Percentiles rank a stretch among this genome's conserved stretches.
phyloP scores from a whole-genome alignment of 2,329 filamentous ascomycete genomes.

The Lachnellula subtilissima region DNA sequence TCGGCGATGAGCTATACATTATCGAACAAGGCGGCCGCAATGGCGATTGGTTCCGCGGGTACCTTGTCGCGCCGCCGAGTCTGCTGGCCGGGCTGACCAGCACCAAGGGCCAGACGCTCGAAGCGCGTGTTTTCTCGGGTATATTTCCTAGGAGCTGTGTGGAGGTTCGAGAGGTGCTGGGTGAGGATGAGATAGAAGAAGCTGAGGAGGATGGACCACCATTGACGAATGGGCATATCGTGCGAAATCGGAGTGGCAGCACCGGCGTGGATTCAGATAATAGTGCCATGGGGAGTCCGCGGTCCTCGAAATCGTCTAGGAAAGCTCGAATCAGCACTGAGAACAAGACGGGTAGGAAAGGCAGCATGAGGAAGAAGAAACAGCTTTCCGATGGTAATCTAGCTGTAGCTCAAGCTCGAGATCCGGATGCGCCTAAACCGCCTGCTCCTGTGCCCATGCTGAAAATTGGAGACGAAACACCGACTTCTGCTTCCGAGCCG shows the following conservation, averaged over 20 bases:
- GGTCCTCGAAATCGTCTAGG: slow-evolving; percentile 11
- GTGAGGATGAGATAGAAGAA: slow-evolving; percentile 57
- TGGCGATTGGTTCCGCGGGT: slow-evolving; percentile 90
- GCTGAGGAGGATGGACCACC: slow-evolving; percentile 9
- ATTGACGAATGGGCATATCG: slow-evolving; percentile 9
- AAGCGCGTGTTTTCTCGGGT: slow-evolving; percentile 95
- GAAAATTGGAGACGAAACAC: slow-evolving; percentile 95
- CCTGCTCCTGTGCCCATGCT: slow-evolving; percentile 94
- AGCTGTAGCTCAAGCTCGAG: slow-evolving; percentile 42
- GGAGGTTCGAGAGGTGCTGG: slow-evolving; percentile 87
- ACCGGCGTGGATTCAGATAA: slow-evolving; percentile 11
- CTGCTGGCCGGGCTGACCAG: slow-evolving; percentile 87
- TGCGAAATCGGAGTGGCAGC: slow-evolving; percentile 4
- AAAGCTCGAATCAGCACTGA: slow-evolving; percentile 1
- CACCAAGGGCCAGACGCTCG: slow-evolving; percentile 85
- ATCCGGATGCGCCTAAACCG: slow-evolving; percentile 68
- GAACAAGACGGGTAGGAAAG: slow-evolving; percentile 14
- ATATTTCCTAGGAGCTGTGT: slow-evolving; percentile 95
- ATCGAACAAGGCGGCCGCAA: slow-evolving; percentile 87
- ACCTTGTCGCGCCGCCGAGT: slow-evolving; percentile 90
- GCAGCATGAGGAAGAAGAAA: slow-evolving; percentile 13
- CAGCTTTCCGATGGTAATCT: slow-evolving; percentile 22
- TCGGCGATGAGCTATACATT: slow-evolving; percentile 97
- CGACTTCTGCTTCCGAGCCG: slow-evolving; percentile 82
- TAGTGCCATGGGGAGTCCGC: slow-evolving; percentile 16